Conservation (phyloP, 1,139 yeast species). For the Geotrichum citri-aurantii region DNA sequence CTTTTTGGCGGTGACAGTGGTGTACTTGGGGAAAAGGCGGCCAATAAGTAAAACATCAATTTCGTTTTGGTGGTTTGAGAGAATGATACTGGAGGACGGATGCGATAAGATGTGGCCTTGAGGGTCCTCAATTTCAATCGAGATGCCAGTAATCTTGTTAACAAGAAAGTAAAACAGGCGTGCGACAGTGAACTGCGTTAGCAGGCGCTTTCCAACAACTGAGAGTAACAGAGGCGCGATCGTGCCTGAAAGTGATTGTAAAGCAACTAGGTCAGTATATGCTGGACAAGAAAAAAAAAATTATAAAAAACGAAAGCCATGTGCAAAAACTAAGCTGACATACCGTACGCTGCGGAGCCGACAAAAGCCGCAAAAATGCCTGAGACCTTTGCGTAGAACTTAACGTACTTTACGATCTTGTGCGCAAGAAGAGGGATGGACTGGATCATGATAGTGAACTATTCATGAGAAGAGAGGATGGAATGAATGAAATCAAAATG, state of each 20-base stretch:
- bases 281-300: neutral
- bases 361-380: slow-evolving; percentile 9
- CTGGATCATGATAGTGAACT: neutral
- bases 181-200: slow-evolving; percentile 17
- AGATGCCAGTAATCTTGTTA: slow-evolving; percentile 6
- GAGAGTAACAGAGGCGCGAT: slow-evolving; percentile 12
- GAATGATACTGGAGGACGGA: slow-evolving; percentile 61
- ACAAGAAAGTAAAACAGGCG: slow-evolving; percentile 11
- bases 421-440: neutral
- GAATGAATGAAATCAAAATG: neutral
- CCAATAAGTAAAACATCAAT: slow-evolving; percentile 79
- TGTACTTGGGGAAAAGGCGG: slow-evolving; percentile 75
- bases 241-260: neutral
- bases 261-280: neutral
- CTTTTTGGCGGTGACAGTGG: slow-evolving; percentile 88
- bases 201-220: slow-evolving; percentile 10
- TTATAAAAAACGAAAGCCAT: neutral
- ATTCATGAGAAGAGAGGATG: too few species aligned
- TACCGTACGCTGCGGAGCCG: slow-evolving; percentile 17
- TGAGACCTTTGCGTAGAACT: slow-evolving; percentile 10
- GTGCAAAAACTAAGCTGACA: neutral
- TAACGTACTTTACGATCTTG: neutral
- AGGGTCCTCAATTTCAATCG: slow-evolving; percentile 8
- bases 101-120: slow-evolving; percentile 21
- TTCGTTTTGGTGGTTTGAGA: slow-evolving; percentile 85